Evolutionary conservation across 371 early-diverging fungal species (phyloP), one percentile per base, ranked within the genome.

Genomic region (Nematocida ironsii): DNA sequence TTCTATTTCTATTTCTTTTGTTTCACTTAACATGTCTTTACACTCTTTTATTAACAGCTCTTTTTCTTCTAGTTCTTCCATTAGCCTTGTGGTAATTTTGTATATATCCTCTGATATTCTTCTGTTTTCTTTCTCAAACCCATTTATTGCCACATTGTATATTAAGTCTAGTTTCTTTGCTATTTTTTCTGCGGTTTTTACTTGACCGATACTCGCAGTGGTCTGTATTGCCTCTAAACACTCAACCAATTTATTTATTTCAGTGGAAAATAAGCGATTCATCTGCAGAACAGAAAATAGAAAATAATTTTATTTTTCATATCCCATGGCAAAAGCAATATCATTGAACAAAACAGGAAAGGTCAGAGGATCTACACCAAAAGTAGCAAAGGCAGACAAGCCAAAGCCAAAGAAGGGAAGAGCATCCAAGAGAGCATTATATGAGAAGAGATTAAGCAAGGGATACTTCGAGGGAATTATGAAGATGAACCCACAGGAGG

Each of bases 351-450:
- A 75, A 52, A 97, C 99, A 90, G 99, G 99, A 91, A 99, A 99
- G 90, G 99, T 99, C 88, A 95, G 96, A 93, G 93, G 92, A 85
- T 95, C 96, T 88, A 94, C 94, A 87, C 97, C 99, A 87, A 95
- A 95, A 91, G 96, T 96, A 83, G 94, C 94, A 87, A 93, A 94
- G 90, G 91, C 92, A 89, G 96, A 96, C 88, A 95, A 96, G 92
- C 90, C 92, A 89, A 96, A 93, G 92, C 40, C 71, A 42, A 83
- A 80, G 71, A 86, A 83, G 88, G 92, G 98, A 88, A 95, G 98
- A 88, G 95, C 96, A 85, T 93, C 93, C 91, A 95, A 95, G 92
- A 91, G 99, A 89, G 90, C 92, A 83, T 90, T 90, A 84, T 99
- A 95, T 92, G 95, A 91, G 90, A 94, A 95, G 86, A 93, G 98